Evolutionary conservation across 257 asterid species (phyloP), one percentile per base, ranked within the genome.

Genomic region (Paulownia fortunei): DNA sequence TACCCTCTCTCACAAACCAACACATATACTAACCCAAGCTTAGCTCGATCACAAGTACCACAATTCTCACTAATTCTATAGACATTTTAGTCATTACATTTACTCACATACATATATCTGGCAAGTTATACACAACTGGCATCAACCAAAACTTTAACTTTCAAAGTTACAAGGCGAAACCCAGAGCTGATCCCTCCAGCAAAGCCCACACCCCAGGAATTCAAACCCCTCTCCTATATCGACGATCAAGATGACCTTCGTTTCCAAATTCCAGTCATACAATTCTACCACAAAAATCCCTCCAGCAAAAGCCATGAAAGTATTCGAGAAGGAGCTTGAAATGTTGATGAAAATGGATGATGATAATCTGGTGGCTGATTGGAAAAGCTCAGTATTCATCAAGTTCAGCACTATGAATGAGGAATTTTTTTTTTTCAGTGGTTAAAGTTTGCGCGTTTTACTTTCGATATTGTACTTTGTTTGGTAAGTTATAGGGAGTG

Each of bases 231-330:
- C 68, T 90, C 96, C 30, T 93, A 90, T 42, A 80, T 90, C 62
- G 93, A 90, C 70, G 92, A 88, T 39, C 94, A 87, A 46, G 91
- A 88, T 62, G 86, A 88, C 19, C 91, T 88, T 34, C 89, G 96
- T n/a, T n/a, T n/a, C n/a, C n/a, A n/a, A n/a, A n/a, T n/a, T n/a
- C n/a, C n/a, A n/a, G n/a, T n/a, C n/a, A n/a, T 10, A 5, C 88
- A 85, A 1, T 91, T 91, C 80, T 89, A 89, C 85, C 81, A n/a
- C n/a, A n/a, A n/a, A n/a, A n/a, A n/a, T n/a, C n/a, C n/a, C n/a
- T n/a, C n/a, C n/a, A n/a, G n/a, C n/a, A n/a, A n/a, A n/a, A n/a
- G n/a, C n/a, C n/a, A n/a, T n/a, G n/a, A n/a, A n/a, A n/a, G n/a
- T n/a, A n/a, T n/a, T n/a, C n/a, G n/a, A n/a, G n/a, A n/a, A n/a